These are phyloP conservation scores for Phoma sp. DNA, from an alignment of 2,329 filamentous ascomycete species.

Conservation along the genomic window DNA sequence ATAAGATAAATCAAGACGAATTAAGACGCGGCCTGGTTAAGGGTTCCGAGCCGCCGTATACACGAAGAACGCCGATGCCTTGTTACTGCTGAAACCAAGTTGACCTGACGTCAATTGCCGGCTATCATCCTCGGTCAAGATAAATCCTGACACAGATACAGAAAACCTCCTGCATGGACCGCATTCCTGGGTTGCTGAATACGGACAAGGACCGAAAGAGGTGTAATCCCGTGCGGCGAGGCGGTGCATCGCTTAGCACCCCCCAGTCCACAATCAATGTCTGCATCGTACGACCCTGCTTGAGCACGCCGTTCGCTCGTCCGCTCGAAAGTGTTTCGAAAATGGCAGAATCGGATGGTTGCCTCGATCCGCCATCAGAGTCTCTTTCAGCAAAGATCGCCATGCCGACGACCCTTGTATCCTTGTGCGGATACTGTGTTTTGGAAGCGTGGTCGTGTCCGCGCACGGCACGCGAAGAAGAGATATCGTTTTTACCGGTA, in stretches of 20 bases:
- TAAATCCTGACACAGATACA: not conserved
- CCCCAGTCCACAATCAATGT: slow-evolving; percentile 3
- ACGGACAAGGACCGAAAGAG: not conserved
- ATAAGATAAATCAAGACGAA: not conserved
- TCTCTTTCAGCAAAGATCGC: not conserved
- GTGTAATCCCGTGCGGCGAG: slow-evolving; percentile 6
- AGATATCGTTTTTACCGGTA: slow-evolving; percentile 11
- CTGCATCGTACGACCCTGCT: slow-evolving; percentile 6
- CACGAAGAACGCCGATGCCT: not conserved
- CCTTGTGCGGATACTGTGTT: not conserved
- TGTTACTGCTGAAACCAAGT: not conserved
- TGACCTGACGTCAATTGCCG: slow-evolving; percentile 5
- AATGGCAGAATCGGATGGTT: not conserved
- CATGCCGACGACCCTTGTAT: slow-evolving; percentile 3
- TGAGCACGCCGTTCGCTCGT: not conserved
- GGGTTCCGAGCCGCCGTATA: not conserved
- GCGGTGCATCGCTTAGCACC: slow-evolving; percentile 6
- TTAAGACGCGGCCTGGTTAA: not conserved
- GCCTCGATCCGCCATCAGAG: not conserved
- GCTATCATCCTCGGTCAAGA: not conserved
- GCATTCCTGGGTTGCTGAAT: slow-evolving; percentile 4
- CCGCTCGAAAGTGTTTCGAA: slow-evolving; percentile 6
- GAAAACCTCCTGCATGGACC: not conserved
- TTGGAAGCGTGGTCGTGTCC: slow-evolving; percentile 6
- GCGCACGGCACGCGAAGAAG: slow-evolving; percentile 9